A percentile compares a stretch with the other conserved stretches of the same genome.
Evolutionary conservation across 2,329 filamentous ascomycete species (phyloP).

Genomic region (Botrytis fabae): DNA sequence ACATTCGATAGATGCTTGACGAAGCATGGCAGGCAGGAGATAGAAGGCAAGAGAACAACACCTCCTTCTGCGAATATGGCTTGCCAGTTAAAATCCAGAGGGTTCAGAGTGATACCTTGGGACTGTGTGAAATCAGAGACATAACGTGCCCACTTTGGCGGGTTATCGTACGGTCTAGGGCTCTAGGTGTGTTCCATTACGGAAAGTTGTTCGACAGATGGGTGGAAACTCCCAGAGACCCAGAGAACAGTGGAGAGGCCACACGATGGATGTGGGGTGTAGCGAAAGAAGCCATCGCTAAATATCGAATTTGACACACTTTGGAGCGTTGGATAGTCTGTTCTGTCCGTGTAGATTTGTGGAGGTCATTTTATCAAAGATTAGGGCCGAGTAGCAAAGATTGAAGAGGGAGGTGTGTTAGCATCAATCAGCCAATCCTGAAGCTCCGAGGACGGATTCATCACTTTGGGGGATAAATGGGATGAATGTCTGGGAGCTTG

Average conservation of each 20-base stretch:
- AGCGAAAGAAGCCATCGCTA: slow-evolving; percentile 4
- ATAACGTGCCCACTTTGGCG: not conserved
- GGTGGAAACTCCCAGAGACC: not conserved
- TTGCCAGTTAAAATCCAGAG: too few relatives aligned
- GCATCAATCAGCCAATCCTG: not conserved
- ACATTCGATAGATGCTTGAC: not conserved
- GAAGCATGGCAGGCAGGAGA: slow-evolving; percentile 1
- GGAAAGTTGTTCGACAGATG: slow-evolving; percentile 1
- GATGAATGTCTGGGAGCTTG: not conserved
- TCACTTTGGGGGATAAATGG: not conserved
- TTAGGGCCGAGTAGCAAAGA: slow-evolving; percentile 7
- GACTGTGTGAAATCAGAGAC: slow-evolving; percentile 1
- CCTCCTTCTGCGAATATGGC: not conserved
- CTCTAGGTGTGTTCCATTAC: not conserved
- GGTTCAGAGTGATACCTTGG: not conserved
- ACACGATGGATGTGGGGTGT: not conserved
- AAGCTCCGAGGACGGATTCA: slow-evolving; percentile 7
- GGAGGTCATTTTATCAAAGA: slow-evolving; percentile 18
- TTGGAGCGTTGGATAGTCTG: not conserved
- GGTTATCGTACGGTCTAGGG: not conserved
- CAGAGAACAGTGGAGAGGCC: slow-evolving; percentile 5
- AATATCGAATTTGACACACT: slow-evolving; percentile 11
- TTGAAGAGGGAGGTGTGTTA: not conserved
- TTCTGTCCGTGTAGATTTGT: slow-evolving; percentile 1
- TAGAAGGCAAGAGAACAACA: not conserved